A percentile compares a stretch with the other conserved stretches of the same genome.
phyloP scores from a whole-genome alignment of 306 rosid genomes.

The Castanospermum australe region DNA sequence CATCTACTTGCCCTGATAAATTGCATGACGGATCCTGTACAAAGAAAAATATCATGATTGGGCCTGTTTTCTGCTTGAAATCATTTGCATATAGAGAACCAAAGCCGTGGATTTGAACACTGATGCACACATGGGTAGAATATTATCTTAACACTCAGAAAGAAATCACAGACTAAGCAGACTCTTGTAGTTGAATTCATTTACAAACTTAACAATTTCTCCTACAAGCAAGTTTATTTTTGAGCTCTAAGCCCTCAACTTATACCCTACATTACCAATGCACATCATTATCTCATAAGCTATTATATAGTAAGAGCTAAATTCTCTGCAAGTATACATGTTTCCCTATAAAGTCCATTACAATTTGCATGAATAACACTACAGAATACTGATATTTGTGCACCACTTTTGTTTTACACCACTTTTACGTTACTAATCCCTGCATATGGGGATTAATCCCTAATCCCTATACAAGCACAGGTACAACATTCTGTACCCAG shows the following conservation, averaged over 20 bases:
- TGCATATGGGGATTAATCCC: too few relatives aligned
- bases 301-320: neutral
- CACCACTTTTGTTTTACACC: neutral
- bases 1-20: conserved; percentile 36
- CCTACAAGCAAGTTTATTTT: neutral
- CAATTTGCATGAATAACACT: neutral
- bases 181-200: neutral
- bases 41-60: conserved; percentile 7
- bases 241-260: neutral
- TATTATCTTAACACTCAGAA: neutral
- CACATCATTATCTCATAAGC: neutral
- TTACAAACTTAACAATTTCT: neutral
- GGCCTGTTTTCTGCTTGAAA: neutral
- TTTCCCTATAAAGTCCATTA: neutral
- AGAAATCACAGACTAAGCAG: neutral
- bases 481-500: too few relatives aligned
- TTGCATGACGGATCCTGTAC: conserved; percentile 52
- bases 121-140: neutral
- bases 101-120: conserved; percentile 2
- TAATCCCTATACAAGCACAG: too few relatives aligned
- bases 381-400: neutral
- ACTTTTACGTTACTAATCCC: too few relatives aligned
- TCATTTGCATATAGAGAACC: neutral
- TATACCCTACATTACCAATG: neutral
- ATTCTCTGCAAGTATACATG: neutral